A percentile compares a stretch with the other conserved stretches of the same genome.
phyloP scores from a whole-genome alignment of 306 rosid genomes.

The Potentilla sterilis region DNA sequence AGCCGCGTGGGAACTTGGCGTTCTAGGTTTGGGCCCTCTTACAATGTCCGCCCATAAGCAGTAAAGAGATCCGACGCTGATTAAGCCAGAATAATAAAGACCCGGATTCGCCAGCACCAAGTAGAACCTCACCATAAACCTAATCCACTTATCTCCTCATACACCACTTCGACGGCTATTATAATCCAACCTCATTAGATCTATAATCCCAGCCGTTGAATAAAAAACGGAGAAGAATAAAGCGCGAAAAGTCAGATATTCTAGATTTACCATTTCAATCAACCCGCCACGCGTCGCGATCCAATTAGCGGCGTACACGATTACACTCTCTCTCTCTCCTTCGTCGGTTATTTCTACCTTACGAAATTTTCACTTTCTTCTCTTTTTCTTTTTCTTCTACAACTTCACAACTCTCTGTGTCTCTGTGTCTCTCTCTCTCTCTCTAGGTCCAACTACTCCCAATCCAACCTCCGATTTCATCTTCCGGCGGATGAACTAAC shows the following conservation, averaged over 20 bases:
- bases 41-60: not conserved
- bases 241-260: constrained; percentile 27
- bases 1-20: no score
- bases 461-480: constrained; percentile 3
- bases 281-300: constrained; percentile 19
- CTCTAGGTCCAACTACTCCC: constrained; percentile 32
- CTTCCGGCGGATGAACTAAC: constrained; percentile 1
- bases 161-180: not conserved
- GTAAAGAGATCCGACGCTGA: not conserved
- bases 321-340: constrained; percentile 19
- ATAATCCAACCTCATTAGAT: not conserved
- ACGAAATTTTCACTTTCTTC: constrained; percentile 2
- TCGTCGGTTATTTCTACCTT: constrained; percentile 14
- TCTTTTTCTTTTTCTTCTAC: constrained; percentile 26
- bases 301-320: constrained; percentile 13
- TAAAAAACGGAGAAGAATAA: not conserved
- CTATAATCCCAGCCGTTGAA: constrained; percentile 5
- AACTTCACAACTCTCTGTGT: constrained; percentile 8
- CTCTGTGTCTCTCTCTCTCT: constrained; percentile 8
- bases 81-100: not conserved
- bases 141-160: not conserved
- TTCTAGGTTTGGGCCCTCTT: not conserved
- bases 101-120: not conserved
- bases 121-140: not conserved
- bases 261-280: constrained; percentile 24